Evolutionary conservation across 1,284 basidiomycete genomes (phyloP).

Genomic region (Vanrija sp.): DNA sequence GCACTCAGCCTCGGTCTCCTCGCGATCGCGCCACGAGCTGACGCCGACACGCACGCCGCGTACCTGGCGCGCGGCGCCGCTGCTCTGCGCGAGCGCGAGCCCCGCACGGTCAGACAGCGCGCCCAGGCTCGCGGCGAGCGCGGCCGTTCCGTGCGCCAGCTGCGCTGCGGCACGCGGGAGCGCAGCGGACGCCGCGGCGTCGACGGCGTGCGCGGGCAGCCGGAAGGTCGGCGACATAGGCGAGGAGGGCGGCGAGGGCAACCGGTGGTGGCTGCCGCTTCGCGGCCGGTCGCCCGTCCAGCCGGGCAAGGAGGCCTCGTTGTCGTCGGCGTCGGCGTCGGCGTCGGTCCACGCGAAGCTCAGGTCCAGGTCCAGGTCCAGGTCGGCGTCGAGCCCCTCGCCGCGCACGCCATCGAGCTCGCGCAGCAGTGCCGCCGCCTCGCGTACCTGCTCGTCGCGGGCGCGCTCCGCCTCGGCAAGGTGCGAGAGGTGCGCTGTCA

Average conservation of each 20-base stretch:
- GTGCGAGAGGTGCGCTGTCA: conserved; percentile 1
- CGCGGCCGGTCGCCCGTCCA: conserved; percentile 1
- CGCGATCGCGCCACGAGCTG: conserved; percentile 2
- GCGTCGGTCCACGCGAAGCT: too few species aligned
- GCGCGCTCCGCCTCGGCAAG: conserved; percentile 12
- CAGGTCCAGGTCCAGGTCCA: neutral
- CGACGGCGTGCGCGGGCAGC: neutral
- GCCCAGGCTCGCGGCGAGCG: neutral
- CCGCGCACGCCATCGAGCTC: conserved; percentile 5
- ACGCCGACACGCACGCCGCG: conserved; percentile 9
- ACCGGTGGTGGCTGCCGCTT: neutral
- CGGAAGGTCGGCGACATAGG: neutral
- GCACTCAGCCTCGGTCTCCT: conserved; percentile 10
- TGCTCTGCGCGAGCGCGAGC: conserved; percentile 1
- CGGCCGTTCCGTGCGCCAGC: neutral
- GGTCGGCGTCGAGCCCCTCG: neutral
- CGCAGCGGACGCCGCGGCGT: neutral
- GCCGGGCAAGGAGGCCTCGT: neutral
- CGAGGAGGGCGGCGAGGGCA: neutral
- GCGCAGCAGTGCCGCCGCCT: conserved; percentile 6
- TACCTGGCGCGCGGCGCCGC: neutral
- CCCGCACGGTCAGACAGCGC: neutral
- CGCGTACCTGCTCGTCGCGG: conserved; percentile 15
- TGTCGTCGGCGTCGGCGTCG: neutral
- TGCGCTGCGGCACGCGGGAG: neutral